Base-by-base conservation (phyloP, 176 grass and related monocot species). In the Avena sativa region DNA sequence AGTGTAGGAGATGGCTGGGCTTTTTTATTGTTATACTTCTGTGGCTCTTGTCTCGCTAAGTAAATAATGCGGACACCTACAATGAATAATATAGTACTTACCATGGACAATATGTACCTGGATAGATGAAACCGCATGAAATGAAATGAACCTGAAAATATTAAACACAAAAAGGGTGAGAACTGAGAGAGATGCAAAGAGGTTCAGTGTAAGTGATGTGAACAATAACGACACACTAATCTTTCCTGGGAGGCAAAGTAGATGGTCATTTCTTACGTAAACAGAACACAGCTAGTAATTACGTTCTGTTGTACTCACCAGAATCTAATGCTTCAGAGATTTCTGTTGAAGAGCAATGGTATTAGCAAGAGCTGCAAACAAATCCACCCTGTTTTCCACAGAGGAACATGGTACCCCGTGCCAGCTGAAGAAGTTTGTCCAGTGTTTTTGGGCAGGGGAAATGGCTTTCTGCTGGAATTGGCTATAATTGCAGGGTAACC, bases 1-100 rank as follows among this genome's bases (percentile, higher is more conserved):
- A 81, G 34, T 76, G 34, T 67, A 68, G 60, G 78, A 70, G 61
- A 76, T 21, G 38, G 20, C 28, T 56, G 7, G 34, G 6, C 5
- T 15, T 89, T 86, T 80, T 32, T 60, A 86, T 78, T 81, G 36
- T 75, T 81, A 76, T 81, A 85, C 69, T 67, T 86, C 50, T 86
- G 88, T 74, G 70, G n/a, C 61, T 51, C 76, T 57, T 74, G 88
- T 85, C 83, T 81, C 38, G 26, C 88, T 75, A 38, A 78, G 17
- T 75, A 84, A 4, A 48, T 80, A 72, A 40, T 66, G 14, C 61
- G 60, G 50, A 19, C 38, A 14, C 10, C 76, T 43, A 43, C 40
- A 43, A 58, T 19, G 16, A 47, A 81, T 66, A 52, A 49, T 44
- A 68, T 47, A 9, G 11, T 32, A 71, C 16, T 84, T 84, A 89